Conservation (phyloP, 768 basidiomycete genomes). For the Tephrocybe sp. region DNA sequence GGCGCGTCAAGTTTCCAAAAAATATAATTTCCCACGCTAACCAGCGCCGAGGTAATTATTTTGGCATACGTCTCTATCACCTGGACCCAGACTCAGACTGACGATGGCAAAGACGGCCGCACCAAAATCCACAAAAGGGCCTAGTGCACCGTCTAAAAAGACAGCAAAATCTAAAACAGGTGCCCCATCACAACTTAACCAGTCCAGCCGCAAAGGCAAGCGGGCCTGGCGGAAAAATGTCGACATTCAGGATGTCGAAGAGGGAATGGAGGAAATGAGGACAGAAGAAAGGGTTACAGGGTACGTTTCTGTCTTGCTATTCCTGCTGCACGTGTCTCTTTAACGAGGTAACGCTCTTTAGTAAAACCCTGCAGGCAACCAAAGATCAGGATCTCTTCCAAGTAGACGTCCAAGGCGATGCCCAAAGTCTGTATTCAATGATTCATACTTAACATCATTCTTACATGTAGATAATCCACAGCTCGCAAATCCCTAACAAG, state of each 20-base stretch:
- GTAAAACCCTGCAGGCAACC: constrained; percentile 64
- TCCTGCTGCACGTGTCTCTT: not conserved
- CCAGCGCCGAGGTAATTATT: too few relatives aligned
- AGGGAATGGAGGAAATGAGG: constrained; percentile 70
- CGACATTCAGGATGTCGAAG: constrained; percentile 78
- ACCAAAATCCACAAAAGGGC: not conserved
- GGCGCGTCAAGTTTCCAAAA: constrained; percentile 11
- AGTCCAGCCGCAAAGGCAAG: constrained; percentile 87
- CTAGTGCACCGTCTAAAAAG: constrained; percentile 9
- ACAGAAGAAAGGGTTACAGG: constrained; percentile 82
- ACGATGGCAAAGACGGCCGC: constrained; percentile 13
- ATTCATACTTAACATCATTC: not conserved
- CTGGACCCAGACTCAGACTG: too few relatives aligned
- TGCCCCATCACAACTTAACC: constrained; percentile 61
- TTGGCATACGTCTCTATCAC: too few relatives aligned
- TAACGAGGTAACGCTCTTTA: constrained; percentile 33
- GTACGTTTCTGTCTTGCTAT: constrained; percentile 38
- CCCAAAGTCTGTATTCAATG: constrained; percentile 47
- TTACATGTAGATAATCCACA: constrained; percentile 23
- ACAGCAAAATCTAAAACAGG: constrained; percentile 36
- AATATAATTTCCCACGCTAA: constrained; percentile 16
- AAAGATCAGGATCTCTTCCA: constrained; percentile 76
- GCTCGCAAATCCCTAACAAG: constrained; percentile 61
- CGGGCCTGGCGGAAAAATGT: constrained; percentile 93
- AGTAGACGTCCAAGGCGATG: constrained; percentile 80